Conservation (phyloP, 495 filamentous ascomycete species). For the Annulohypoxylon maeteangense region DNA sequence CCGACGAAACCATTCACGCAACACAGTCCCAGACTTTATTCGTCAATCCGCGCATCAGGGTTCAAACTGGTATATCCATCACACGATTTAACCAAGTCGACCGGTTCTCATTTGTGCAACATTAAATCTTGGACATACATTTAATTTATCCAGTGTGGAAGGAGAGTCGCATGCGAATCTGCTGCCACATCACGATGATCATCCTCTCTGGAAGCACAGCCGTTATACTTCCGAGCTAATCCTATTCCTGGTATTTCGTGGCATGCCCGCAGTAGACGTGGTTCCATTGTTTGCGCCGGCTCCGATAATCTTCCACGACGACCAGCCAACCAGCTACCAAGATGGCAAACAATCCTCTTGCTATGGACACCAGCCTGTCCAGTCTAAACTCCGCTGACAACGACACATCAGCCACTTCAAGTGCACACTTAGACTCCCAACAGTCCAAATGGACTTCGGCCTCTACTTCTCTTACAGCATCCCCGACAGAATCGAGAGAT, state of each 20-base stretch:
- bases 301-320: slow-evolving; percentile 18
- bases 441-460: slow-evolving; percentile 57
- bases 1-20: slow-evolving; percentile 36
- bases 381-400: slow-evolving; percentile 46
- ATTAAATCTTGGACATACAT: neutral
- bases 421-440: slow-evolving; percentile 46
- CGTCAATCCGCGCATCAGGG: slow-evolving; percentile 37
- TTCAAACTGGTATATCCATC: slow-evolving; percentile 10
- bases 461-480: slow-evolving; percentile 59
- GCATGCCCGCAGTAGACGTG: slow-evolving; percentile 46
- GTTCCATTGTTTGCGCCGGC: slow-evolving; percentile 46
- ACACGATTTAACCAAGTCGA: slow-evolving; percentile 10
- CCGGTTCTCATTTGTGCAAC: slow-evolving; percentile 26
- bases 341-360: slow-evolving; percentile 43
- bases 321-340: slow-evolving; percentile 32
- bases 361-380: slow-evolving; percentile 47
- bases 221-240: slow-evolving; percentile 47
- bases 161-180: slow-evolving; percentile 44
- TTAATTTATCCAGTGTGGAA: slow-evolving; percentile 21
- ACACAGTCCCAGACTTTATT: slow-evolving; percentile 27
- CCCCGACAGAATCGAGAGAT: slow-evolving; percentile 61
- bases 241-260: slow-evolving; percentile 43
- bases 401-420: slow-evolving; percentile 45
- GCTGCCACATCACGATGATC: slow-evolving; percentile 49
- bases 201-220: slow-evolving; percentile 38